Conservation (phyloP, 2,329 filamentous ascomycete genomes). For the Xylaria sp. region DNA sequence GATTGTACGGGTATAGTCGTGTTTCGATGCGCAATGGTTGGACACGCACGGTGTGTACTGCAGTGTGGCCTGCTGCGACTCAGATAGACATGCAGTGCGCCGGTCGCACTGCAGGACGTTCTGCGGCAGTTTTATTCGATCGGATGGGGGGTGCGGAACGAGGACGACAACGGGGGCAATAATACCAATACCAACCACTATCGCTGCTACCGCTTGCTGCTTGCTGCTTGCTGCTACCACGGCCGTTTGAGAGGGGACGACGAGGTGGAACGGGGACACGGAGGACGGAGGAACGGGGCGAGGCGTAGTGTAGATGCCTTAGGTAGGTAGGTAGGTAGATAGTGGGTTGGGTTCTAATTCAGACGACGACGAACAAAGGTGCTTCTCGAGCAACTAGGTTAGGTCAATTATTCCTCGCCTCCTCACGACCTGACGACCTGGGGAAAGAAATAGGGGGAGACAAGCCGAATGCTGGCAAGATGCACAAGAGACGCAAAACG, state of each 20-base stretch:
- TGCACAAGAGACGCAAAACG: slow-evolving; percentile 31
- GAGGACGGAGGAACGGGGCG: not conserved
- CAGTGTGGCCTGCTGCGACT: slow-evolving; percentile 34
- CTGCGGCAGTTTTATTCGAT: slow-evolving; percentile 47
- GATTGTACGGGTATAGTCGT: slow-evolving; percentile 29
- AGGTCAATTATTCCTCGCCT: slow-evolving; percentile 12
- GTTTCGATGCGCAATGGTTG: slow-evolving; percentile 30
- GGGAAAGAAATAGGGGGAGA: slow-evolving; percentile 33
- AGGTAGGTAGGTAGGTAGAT: not conserved
- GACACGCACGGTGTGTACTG: slow-evolving; percentile 28
- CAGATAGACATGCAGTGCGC: slow-evolving; percentile 47
- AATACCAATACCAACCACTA: slow-evolving; percentile 17
- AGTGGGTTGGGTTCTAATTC: slow-evolving; percentile 29
- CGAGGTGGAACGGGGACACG: slow-evolving; percentile 17
- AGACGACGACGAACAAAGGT: slow-evolving; percentile 32
- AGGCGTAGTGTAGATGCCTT: not conserved
- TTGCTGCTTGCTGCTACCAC: not conserved
- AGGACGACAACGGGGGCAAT: slow-evolving; percentile 33
- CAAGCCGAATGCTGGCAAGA: slow-evolving; percentile 31
- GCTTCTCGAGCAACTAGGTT: slow-evolving; percentile 18
- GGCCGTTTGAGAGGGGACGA: slow-evolving; percentile 21
- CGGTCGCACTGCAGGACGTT: slow-evolving; percentile 46
- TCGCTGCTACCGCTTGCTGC: not conserved
- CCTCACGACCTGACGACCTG: slow-evolving; percentile 19
- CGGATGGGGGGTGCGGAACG: slow-evolving; percentile 45